phyloP scores from a whole-genome alignment of 768 basidiomycete species.

The Crucibulum laeve region DNA sequence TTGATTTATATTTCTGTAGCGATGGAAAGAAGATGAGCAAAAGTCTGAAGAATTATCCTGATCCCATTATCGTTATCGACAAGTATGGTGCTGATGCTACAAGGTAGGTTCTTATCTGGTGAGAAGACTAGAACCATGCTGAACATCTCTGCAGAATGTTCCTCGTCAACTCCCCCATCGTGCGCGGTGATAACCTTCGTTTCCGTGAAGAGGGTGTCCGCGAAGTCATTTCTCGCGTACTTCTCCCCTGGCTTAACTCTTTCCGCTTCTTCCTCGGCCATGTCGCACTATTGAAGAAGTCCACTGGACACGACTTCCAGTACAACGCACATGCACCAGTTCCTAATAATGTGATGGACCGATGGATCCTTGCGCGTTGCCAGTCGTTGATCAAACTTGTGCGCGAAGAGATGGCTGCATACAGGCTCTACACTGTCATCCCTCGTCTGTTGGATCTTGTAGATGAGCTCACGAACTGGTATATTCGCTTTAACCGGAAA shows the following conservation, averaged over 20 bases:
- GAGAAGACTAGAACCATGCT: neutral
- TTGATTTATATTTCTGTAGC: slow-evolving; percentile 29
- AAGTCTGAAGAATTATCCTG: slow-evolving; percentile 93
- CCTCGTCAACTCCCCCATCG: slow-evolving; percentile 98
- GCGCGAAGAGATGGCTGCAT: slow-evolving; percentile 93
- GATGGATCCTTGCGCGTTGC: slow-evolving; percentile 97
- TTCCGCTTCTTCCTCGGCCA: slow-evolving; percentile 99
- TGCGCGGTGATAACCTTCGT: slow-evolving; percentile 93
- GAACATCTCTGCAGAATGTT: slow-evolving; percentile 64
- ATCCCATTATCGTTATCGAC: slow-evolving; percentile 87
- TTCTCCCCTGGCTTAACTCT: slow-evolving; percentile 97
- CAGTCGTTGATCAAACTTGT: slow-evolving; percentile 94
- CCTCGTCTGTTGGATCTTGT: slow-evolving; percentile 90
- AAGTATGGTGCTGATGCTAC: slow-evolving; percentile 95
- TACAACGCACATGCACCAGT: slow-evolving; percentile 85
- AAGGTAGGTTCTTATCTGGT: slow-evolving; percentile 41
- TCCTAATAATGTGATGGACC: slow-evolving; percentile 94
- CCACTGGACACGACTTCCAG: slow-evolving; percentile 67
- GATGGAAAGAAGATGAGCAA: slow-evolving; percentile 99
- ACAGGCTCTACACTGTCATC: slow-evolving; percentile 95
- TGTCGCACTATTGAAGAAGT: slow-evolving; percentile 81
- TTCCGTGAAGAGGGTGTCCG: slow-evolving; percentile 98
- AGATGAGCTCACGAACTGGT: slow-evolving; percentile 98
- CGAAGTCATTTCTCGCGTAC: slow-evolving; percentile 93
- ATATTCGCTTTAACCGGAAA: slow-evolving; percentile 97